A percentile compares a stretch with the other conserved stretches of the same genome.
Evolutionary conservation across 306 rosid genomes (phyloP).

Genomic region (Adenanthera pavonina): DNA sequence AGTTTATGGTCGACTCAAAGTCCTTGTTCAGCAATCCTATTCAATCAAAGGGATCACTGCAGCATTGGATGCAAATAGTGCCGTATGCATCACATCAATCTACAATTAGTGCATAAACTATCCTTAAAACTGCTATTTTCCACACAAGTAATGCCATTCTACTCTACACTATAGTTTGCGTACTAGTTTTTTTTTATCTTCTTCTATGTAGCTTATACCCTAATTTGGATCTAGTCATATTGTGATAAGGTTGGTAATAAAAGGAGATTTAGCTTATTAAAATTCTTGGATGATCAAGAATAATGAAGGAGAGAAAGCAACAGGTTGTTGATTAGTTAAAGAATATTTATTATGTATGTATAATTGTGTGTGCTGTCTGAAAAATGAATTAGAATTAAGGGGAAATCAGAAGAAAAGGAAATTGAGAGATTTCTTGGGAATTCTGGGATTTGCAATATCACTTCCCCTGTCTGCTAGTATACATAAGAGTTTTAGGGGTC

Average conservation of each 20-base stretch:
- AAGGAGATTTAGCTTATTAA: slow-evolving; percentile 1
- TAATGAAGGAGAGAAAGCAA: slow-evolving; percentile 1
- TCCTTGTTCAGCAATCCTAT: not conserved
- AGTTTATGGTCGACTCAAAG: no score
- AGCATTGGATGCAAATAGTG: not conserved
- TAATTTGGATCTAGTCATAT: not conserved
- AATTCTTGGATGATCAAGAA: not conserved
- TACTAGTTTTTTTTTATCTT: not conserved
- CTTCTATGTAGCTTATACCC: not conserved
- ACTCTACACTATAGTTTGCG: not conserved
- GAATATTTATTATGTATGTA: not conserved
- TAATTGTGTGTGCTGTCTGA: not conserved
- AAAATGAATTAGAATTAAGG: not conserved
- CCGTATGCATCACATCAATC: not conserved
- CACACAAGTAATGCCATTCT: not conserved
- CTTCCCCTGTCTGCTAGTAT: not conserved
- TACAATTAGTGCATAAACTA: slow-evolving; percentile 3
- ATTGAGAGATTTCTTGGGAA: not conserved
- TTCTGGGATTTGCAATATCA: not conserved
- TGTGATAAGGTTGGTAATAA: not conserved
- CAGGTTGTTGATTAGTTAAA: not conserved
- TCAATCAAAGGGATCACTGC: slow-evolving; percentile 5
- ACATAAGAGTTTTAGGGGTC: not conserved
- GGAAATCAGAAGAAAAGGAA: not conserved
- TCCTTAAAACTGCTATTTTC: slow-evolving; percentile 8